Evolutionary conservation across 2,329 filamentous ascomycete species (phyloP), one percentile per base, ranked within the genome.

Genomic region (Colletotrichum echinochloae): DNA sequence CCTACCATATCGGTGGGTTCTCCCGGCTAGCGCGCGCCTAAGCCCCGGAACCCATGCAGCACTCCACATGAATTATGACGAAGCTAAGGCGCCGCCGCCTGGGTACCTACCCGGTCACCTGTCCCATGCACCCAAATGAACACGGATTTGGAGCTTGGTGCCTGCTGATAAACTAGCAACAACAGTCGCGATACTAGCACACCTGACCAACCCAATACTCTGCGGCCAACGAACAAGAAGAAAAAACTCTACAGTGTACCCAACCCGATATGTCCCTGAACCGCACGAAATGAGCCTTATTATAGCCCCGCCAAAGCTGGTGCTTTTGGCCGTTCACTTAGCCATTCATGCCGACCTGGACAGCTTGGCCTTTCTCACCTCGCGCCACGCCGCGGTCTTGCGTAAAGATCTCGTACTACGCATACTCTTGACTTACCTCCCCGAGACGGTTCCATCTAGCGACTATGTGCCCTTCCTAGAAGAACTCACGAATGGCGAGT

Each of bases 401-500:
- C 84, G 87, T 35, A 86, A 87, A 54, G 89, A 92, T 66, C 82
- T 94, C 18, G 78, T 93, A 30, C 84, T 96, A 68, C 90, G 91
- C 54, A 90, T 96, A 63, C 81, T 97, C 28, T 86, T 97, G 55
- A 93, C 91, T 26, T 93, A 91, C 77, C 85, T 97, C 1, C 94
- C 94, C 33, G 93, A 95, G 79, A 91, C 87, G 52, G 77, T 89
- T 6, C 87, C 87, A 6, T 89, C 93, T 6, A 81, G 80, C n/a
- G 78, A 83, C 55, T 95, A 95, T 77, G 82, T 88, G 23, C 82
- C 83, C 18, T 87, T 93, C 61, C 77, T 94, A 23, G 80, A 87
- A 74, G 85, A 89, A 62, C 81, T 94, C 71, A 84, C 83, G 49
- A 81, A 82, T 5, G 83, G 82, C 61, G 79, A 85, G 26, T 82